Evolutionary conservation across 257 asterid genomes (phyloP), one percentile per base, ranked within the genome.

Genomic region (Solanum peruvianum): DNA sequence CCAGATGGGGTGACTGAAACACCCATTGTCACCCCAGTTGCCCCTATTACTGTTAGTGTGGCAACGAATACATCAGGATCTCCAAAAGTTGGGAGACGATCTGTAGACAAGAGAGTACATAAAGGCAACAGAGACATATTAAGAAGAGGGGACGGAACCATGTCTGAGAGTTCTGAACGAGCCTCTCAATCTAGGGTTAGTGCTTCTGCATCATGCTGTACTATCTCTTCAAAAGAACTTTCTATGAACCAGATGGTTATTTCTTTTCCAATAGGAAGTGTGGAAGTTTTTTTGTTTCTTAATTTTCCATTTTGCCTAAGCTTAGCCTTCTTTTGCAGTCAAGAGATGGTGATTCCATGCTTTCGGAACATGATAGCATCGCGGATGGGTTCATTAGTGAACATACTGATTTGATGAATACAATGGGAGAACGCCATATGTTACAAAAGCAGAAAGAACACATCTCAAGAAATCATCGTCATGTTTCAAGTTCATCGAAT

Each of bases 291-390:
- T 47, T 58, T 29, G 72, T 45, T 86, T 49, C 9, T n/a, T 67
- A 72, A 18, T 62, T 37, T 49, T 31, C 86, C 84, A 72, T 13
- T 62, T 37, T 49, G 39, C 86, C 78, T 81, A 60, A 42, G n/a
- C 66, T 86, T 80, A 62, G 41, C 80, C 6, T 21, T 73, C 82
- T 33, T 83, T 91, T 91, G 86, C 97, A 94, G 98, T 87, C 87
- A 88, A 89, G 88, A 71, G 88, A 86, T 66, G 87, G 86, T 82
- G 89, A 72, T 47, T 25, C 88, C 86, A 58, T 66, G n/a, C 89
- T 82, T 73, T 31, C 85, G 37, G 93, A 90, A 67, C 85, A 70
- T 64, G 90, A 87, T 80, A 39, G 86, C 88, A 62, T 85, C 35
- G 87, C 85, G 29, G 85, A 16, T 87, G 92, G 86, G 70, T 52